Evolutionary conservation across 2,329 filamentous ascomycete species (phyloP).

Genomic region (Aureobasidium pullulans): DNA sequence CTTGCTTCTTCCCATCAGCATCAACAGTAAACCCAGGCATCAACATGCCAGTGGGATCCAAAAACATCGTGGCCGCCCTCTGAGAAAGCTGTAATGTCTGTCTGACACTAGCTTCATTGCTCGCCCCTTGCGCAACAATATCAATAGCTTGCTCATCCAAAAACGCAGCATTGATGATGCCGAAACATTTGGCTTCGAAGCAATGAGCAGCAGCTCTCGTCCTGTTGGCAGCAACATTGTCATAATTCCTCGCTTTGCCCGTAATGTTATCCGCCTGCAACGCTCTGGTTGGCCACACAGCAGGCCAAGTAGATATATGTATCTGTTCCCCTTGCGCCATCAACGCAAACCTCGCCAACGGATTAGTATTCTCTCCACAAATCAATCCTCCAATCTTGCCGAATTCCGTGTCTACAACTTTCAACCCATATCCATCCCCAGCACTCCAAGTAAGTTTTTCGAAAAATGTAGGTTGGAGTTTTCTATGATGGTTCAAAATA

Average conservation of each 20-base stretch:
- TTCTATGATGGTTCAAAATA: constrained; percentile 46
- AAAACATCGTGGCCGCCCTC: constrained; percentile 42
- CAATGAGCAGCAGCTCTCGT: constrained; percentile 48
- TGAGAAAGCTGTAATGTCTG: constrained; percentile 32
- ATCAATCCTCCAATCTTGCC: constrained; percentile 46
- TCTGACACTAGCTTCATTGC: constrained; percentile 23
- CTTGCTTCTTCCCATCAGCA: constrained; percentile 17
- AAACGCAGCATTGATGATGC: constrained; percentile 41
- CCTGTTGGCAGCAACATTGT: constrained; percentile 48
- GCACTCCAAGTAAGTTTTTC: constrained; percentile 50
- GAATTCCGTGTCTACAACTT: constrained; percentile 37
- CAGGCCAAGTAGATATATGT: constrained; percentile 50
- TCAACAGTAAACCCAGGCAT: constrained; percentile 33
- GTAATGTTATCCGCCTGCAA: not conserved
- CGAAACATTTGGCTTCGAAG: constrained; percentile 53
- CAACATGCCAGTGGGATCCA: constrained; percentile 44
- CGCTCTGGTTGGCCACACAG: constrained; percentile 44
- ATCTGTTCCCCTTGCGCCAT: constrained; percentile 51
- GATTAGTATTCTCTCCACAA: constrained; percentile 54
- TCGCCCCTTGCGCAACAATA: constrained; percentile 22
- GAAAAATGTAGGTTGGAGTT: constrained; percentile 50
- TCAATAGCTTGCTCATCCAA: constrained; percentile 37
- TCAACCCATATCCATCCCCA: constrained; percentile 46
- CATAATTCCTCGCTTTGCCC: constrained; percentile 36
- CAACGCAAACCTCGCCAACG: constrained; percentile 44